These are phyloP conservation scores for Mariannaea sp. DNA, from an alignment of 2,329 filamentous ascomycete genomes.

Conservation along the genomic window DNA sequence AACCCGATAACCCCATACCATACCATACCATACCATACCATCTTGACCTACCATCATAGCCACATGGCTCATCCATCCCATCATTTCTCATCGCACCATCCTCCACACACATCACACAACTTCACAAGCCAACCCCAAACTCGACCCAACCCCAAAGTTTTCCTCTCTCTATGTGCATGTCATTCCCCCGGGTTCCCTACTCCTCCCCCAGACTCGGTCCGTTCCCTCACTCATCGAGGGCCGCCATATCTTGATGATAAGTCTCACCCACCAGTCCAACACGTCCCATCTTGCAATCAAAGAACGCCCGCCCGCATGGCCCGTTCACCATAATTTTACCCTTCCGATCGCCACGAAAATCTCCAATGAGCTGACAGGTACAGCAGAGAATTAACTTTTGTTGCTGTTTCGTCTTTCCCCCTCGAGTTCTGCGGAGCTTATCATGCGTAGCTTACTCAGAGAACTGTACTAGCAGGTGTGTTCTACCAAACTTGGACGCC, in stretches of 20 bases:
- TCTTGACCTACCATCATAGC: background rate
- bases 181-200: slow-evolving; percentile 8
- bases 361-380: background rate
- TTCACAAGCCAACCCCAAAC: background rate
- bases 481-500: background rate
- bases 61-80: background rate
- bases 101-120: background rate
- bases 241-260: too few relatives aligned
- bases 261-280: too few relatives aligned
- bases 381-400: too few relatives aligned
- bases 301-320: slow-evolving; percentile 30
- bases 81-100: slow-evolving; percentile 4
- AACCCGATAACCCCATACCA: too few relatives aligned
- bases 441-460: too few relatives aligned
- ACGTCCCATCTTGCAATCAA: too few relatives aligned
- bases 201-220: background rate
- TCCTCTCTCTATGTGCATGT: too few relatives aligned
- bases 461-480: too few relatives aligned
- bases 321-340: slow-evolving; percentile 14
- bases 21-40: too few relatives aligned
- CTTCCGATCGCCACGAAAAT: slow-evolving; percentile 11
- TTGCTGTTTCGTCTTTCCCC: too few relatives aligned
- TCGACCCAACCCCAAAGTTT: slow-evolving; percentile 1
- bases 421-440: too few relatives aligned
- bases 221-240: slow-evolving; percentile 3